Conservation (phyloP, 176 grass and related monocot species). For the Eragrostis nindensis region DNA sequence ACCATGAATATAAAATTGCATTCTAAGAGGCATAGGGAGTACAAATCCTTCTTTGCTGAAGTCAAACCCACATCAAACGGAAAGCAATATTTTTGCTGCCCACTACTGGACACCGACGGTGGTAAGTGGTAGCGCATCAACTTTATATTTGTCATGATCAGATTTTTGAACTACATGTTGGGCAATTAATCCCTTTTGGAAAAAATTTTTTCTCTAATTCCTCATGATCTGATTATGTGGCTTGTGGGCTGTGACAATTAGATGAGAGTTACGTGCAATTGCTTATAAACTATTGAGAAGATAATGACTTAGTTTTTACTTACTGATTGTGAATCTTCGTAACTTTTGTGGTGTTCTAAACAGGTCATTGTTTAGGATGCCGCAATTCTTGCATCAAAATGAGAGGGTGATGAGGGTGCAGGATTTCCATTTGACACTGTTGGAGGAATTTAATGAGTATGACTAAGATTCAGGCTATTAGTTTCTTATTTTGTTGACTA, state of each 20-base stretch:
- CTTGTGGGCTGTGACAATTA: background rate
- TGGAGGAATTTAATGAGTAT: background rate
- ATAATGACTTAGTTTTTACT: too few species aligned
- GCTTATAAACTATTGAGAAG: background rate
- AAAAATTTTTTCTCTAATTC: background rate
- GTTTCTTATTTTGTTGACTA: background rate
- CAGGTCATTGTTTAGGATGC: conserved; percentile 28
- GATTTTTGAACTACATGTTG: background rate
- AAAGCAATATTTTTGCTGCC: conserved; percentile 8
- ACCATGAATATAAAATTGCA: conserved; percentile 4
- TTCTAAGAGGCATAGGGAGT: background rate
- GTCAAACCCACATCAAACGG: background rate
- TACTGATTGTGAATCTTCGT: too few species aligned
- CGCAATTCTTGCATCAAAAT: background rate
- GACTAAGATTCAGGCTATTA: background rate
- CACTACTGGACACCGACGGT: background rate
- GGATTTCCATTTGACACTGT: conserved; percentile 24
- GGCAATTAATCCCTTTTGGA: background rate
- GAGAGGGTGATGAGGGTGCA: background rate
- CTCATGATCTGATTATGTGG: background rate
- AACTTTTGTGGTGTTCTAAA: background rate
- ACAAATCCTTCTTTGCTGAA: background rate
- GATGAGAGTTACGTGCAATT: background rate
- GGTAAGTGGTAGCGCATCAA: background rate
- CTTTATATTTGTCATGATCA: too few species aligned